Conservation (phyloP, 805 yeast species). For the Clavispora phyllophila region DNA sequence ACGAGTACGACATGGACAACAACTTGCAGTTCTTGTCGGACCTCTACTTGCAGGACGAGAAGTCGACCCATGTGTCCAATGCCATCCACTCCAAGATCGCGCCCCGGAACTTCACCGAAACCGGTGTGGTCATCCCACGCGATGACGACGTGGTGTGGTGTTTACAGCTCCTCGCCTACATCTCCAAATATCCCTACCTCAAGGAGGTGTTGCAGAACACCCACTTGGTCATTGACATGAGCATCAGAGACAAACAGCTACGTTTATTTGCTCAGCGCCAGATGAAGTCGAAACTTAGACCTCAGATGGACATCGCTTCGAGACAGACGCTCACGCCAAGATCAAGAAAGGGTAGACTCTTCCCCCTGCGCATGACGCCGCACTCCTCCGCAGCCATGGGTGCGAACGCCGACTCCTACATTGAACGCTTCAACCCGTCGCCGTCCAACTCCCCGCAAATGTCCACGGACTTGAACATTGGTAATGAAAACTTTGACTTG, state of each 20-base stretch:
- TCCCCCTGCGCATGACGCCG: conserved; percentile 8
- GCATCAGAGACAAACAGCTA: conserved; percentile 38
- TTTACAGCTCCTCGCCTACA: conserved; percentile 83
- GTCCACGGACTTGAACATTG: conserved; percentile 28
- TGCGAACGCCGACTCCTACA: conserved; percentile 6
- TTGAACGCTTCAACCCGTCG: conserved; percentile 27
- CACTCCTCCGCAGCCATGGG: conserved; percentile 4
- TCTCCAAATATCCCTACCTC: conserved; percentile 82
- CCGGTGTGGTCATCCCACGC: conserved; percentile 80
- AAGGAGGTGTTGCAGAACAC: conserved; percentile 72
- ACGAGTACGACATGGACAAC: conserved; percentile 40
- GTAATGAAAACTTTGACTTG: conserved; percentile 27
- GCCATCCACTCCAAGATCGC: conserved; percentile 28
- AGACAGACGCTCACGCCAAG: conserved; percentile 32
- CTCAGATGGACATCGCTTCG: conserved; percentile 23
- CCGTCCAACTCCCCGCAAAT: conserved; percentile 38
- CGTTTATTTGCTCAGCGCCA: conserved; percentile 33
- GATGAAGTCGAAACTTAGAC: conserved; percentile 28
- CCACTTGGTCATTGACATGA: conserved; percentile 65
- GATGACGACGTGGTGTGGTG: conserved; percentile 96
- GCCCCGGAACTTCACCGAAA: conserved; percentile 36
- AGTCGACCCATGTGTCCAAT: conserved; percentile 19
- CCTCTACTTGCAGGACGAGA: conserved; percentile 33
- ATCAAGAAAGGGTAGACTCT: conserved; percentile 22
- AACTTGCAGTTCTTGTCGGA: conserved; percentile 37